Percentiles rank a stretch among this genome's conserved stretches.
Evolutionary conservation across 495 filamentous ascomycete species (phyloP).

Genomic region (Xylaria nigripes): DNA sequence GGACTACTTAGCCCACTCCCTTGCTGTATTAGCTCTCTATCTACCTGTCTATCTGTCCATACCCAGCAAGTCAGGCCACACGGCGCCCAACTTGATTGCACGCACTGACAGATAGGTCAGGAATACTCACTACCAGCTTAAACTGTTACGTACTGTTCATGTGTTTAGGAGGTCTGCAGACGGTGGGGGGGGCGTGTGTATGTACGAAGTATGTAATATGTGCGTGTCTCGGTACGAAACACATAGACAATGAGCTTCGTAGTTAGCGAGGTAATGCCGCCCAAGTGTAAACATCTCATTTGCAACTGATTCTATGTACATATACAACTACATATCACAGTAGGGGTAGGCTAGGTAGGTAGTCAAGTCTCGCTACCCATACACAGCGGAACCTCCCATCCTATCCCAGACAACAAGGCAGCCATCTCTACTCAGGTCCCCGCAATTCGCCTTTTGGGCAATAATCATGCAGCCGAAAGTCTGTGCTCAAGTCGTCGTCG

Average conservation of each 20-base stretch:
- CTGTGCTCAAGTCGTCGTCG: too few species aligned
- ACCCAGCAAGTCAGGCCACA: not conserved
- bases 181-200: too few species aligned
- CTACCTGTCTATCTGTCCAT: not conserved
- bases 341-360: too few species aligned
- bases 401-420: slow-evolving; percentile 11
- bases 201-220: too few species aligned
- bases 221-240: too few species aligned
- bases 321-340: not conserved
- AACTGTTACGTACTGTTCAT: too few species aligned
- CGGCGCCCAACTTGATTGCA: not conserved
- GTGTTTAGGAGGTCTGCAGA: too few species aligned
- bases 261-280: not conserved
- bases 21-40: too few species aligned
- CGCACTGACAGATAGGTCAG: not conserved
- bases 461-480: not conserved
- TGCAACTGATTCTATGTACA: not conserved
- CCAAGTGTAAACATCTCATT: not conserved
- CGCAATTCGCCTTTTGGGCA: slow-evolving; percentile 4
- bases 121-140: too few species aligned
- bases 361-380: too few species aligned
- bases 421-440: slow-evolving; percentile 3
- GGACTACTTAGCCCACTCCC: too few species aligned
- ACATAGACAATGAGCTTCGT: too few species aligned
- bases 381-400: slow-evolving; percentile 4